Percentiles rank a stretch among this genome's conserved stretches.
Evolutionary conservation across 768 basidiomycete genomes (phyloP).

Genomic region (Daedaleopsis sinensis): DNA sequence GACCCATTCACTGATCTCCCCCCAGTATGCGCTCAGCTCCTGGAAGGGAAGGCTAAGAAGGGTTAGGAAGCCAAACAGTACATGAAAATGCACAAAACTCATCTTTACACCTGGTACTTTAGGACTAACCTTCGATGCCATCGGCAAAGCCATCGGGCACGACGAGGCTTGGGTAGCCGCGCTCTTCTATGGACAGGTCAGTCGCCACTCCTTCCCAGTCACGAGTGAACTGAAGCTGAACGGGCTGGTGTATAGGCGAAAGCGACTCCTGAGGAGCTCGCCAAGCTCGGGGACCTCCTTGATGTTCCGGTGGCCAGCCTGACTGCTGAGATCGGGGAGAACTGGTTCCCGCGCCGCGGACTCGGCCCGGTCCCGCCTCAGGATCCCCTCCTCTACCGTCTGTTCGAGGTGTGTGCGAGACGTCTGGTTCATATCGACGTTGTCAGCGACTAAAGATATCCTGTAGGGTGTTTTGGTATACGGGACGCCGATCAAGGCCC

Average conservation of each 20-base stretch:
- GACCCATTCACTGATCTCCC: constrained; percentile 41
- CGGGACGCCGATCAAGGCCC: constrained; percentile 77
- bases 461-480: constrained; percentile 71
- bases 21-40: constrained; percentile 49
- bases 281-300: constrained; percentile 51
- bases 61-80: constrained; percentile 38
- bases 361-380: constrained; percentile 72
- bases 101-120: neutral
- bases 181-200: constrained; percentile 79
- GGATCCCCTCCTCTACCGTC: constrained; percentile 79
- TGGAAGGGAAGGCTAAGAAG: constrained; percentile 70
- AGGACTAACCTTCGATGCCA: constrained; percentile 72
- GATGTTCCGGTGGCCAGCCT: constrained; percentile 46
- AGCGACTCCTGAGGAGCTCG: constrained; percentile 60
- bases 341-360: constrained; percentile 79
- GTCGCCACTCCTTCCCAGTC: constrained; percentile 9
- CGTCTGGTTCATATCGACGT: neutral
- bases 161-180: constrained; percentile 86
- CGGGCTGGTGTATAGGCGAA: constrained; percentile 57
- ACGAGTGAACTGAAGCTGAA: neutral
- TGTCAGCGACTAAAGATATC: neutral
- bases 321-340: constrained; percentile 51
- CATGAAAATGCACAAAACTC: neutral
- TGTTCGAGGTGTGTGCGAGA: constrained; percentile 63
- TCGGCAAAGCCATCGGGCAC: constrained; percentile 65